Evolutionary conservation across 768 basidiomycete genomes (phyloP), one percentile per base, ranked within the genome.

Genomic region (Agaricus sinodeliciosus): DNA sequence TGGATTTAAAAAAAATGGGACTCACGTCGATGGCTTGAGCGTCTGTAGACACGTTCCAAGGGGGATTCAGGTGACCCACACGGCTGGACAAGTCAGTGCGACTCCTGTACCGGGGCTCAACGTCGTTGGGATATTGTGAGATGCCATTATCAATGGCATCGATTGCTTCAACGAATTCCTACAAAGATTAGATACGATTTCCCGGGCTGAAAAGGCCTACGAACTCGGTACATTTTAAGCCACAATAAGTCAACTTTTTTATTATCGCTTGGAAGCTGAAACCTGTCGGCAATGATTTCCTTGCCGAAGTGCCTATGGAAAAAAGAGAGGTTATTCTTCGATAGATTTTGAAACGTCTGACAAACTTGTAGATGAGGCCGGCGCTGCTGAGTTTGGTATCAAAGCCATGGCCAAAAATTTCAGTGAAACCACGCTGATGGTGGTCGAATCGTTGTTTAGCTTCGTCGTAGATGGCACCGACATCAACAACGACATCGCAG

Each of bases 141-240:
- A 99, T 80, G 15, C 95, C 95, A 64, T 99, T 99, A 72, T 99
- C 95, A 64, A 94, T 86, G 3, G 80, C 95, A 67, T 96, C 94
- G 57, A 97, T 83, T 9, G 86, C 89, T 69, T 99, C 95, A 42
- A 99, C 87, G 62, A 95, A 93, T 65, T 94, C 90, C 84, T 93
- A 55, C 9, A 4, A 22, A 11, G 31, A 13, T 45, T 41, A 18
- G 19, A 58, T 54, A 46, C 13, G 26, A 49, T 27, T 25, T 26
- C 12, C 19, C 35, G 15, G 19, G 26, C 12, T 44, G 31, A 22
- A 42, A 12, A 6, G 43, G 22, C 13, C 9, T 22, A 42, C 64
- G 40, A 59, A 88, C 90, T 63, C 78, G 84, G 76, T 99, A 99
- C 58, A 97, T 53, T 65, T 93, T 94, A 61, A 94, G 68, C 89